Conservation (phyloP, 352 stramenopile genomes). For the Phytophthora colocasiae region DNA sequence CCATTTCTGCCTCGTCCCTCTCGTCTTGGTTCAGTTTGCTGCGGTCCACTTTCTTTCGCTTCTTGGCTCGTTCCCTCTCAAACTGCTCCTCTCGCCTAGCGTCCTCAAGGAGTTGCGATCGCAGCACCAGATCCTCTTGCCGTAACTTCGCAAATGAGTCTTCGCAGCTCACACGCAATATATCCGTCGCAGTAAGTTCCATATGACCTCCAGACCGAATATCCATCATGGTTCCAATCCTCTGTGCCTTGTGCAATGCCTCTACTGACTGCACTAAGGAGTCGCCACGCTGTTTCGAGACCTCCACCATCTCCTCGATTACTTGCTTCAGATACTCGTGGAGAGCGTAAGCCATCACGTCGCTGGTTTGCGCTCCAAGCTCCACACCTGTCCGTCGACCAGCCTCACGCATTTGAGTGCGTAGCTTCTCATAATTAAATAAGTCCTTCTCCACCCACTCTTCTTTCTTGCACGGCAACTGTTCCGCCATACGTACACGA, state of each 20-base stretch:
- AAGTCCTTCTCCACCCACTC: conserved; percentile 84
- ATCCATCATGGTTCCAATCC: conserved; percentile 18
- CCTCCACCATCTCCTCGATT: conserved; percentile 87
- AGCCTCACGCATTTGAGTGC: conserved; percentile 60
- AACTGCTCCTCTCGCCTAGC: conserved; percentile 77
- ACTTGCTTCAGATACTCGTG: conserved; percentile 89
- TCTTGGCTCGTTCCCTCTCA: conserved; percentile 85
- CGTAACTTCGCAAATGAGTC: conserved; percentile 75
- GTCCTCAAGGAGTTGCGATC: conserved; percentile 73
- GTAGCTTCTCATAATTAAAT: conserved; percentile 75
- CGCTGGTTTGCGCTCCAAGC: conserved; percentile 60
- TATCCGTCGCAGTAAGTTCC: conserved; percentile 79
- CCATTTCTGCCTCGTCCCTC: conserved; percentile 88
- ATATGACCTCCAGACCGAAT: conserved; percentile 31
- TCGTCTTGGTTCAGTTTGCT: conserved; percentile 82
- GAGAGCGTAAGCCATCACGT: conserved; percentile 87
- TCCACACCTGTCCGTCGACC: conserved; percentile 58
- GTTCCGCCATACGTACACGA: conserved; percentile 50
- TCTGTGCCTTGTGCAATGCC: conserved; percentile 53
- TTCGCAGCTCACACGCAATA: conserved; percentile 86
- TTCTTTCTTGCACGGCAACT: conserved; percentile 75
- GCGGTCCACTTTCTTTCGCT: conserved; percentile 88
- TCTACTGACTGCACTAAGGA: conserved; percentile 55
- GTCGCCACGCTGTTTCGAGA: conserved; percentile 80
- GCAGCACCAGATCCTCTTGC: conserved; percentile 71